A percentile compares a stretch with the other conserved stretches of the same genome.
Evolutionary conservation across 495 filamentous ascomycete species (phyloP).

Genomic region (Pyrenula massariospora): DNA sequence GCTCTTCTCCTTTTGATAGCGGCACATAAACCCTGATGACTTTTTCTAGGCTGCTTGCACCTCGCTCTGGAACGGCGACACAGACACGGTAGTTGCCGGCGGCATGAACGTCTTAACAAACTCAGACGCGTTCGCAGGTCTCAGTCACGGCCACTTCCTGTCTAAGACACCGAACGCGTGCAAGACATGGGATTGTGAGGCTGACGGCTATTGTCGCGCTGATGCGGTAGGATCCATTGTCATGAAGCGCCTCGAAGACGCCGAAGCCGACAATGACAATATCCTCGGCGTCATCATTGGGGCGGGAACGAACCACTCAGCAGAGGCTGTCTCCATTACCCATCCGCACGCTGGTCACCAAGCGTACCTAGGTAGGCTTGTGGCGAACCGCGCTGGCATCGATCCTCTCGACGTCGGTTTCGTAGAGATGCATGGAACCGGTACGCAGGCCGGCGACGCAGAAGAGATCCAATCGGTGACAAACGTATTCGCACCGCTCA

Average conservation of each 20-base stretch:
- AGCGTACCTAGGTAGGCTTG: constrained; percentile 25
- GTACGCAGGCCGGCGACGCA: constrained; percentile 29
- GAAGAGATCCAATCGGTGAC: constrained; percentile 18
- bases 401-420: constrained; percentile 36
- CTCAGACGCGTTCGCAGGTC: constrained; percentile 56
- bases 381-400: constrained; percentile 30
- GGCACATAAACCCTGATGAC: background rate
- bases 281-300: constrained; percentile 29
- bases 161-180: constrained; percentile 52
- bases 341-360: constrained; percentile 38
- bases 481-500: constrained; percentile 13
- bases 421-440: constrained; percentile 39
- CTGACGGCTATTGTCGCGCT: constrained; percentile 60
- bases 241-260: constrained; percentile 34
- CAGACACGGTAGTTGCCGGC: constrained; percentile 61
- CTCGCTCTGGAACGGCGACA: constrained; percentile 53
- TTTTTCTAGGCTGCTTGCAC: constrained; percentile 45
- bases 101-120: constrained; percentile 59
- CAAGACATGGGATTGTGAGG: constrained; percentile 56
- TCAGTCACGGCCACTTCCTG: constrained; percentile 58
- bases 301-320: constrained; percentile 30
- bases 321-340: constrained; percentile 31
- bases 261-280: constrained; percentile 31
- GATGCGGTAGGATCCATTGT: constrained; percentile 33
- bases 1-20: background rate